A percentile compares a stretch with the other conserved stretches of the same genome.
phyloP scores from a whole-genome alignment of 805 yeast genomes.

The Trichomonascus vanleenenianus region DNA sequence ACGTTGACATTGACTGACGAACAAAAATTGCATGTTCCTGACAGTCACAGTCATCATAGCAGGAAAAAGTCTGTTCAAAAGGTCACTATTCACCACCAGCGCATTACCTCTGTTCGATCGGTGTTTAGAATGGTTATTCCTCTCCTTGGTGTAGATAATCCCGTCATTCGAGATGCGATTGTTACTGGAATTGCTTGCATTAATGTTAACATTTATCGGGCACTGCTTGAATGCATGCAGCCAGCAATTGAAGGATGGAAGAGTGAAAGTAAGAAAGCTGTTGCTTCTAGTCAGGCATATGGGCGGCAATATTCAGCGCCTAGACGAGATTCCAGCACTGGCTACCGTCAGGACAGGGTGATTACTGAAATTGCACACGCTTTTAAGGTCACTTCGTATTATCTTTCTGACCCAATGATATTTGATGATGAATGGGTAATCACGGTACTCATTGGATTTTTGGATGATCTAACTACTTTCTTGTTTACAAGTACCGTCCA shows the following conservation, averaged over 20 bases:
- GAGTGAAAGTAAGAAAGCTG: constrained; percentile 12
- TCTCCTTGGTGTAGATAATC: constrained; percentile 60
- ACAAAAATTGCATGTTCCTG: constrained; percentile 65
- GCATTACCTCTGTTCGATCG: constrained; percentile 86
- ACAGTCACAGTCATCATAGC: constrained; percentile 41
- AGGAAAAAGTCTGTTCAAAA: constrained; percentile 73
- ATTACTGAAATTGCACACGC: constrained; percentile 76
- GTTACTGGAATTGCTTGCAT: constrained; percentile 85
- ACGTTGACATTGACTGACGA: constrained; percentile 85
- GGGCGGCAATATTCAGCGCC: constrained; percentile 3
- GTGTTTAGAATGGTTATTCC: constrained; percentile 86
- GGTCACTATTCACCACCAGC: constrained; percentile 78
- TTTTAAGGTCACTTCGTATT: constrained; percentile 60
- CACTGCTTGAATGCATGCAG: constrained; percentile 71
- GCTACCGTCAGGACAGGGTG: constrained; percentile 28
- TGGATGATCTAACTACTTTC: constrained; percentile 55
- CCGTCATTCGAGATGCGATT: constrained; percentile 71
- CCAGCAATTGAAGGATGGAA: constrained; percentile 50
- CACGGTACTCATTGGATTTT: constrained; percentile 49
- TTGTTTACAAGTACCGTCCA: constrained; percentile 53
- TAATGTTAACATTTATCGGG: constrained; percentile 80
- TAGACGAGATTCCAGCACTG: constrained; percentile 5
- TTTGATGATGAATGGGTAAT: constrained; percentile 64
- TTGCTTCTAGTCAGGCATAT: too few species aligned
- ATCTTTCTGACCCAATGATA: constrained; percentile 42